Base-by-base conservation (phyloP, 2,329 filamentous ascomycete species). In the Pseudogymnoascus sp. region DNA sequence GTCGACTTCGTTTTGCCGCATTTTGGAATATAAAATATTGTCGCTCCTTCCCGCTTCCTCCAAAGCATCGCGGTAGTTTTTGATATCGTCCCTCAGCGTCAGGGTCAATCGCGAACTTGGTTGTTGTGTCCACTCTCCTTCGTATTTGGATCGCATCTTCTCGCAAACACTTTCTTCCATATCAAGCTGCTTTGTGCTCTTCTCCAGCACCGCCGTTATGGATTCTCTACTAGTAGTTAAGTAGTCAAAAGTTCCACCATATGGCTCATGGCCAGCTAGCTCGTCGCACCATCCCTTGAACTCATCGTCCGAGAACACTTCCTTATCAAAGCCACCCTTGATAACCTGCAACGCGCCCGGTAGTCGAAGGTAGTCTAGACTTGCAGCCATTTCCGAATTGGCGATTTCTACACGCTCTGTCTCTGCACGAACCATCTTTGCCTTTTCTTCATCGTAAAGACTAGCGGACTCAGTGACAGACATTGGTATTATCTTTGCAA, bases 71-170 rank as follows among this genome's bases (percentile, higher is more conserved):
- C 88, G 85, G 72, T 97, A 97, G 70, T 89, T 93, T 65, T 89
- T 83, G 61, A 97, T 89, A 72, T 99, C 94, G 63, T 86, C 88
- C 62, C 92, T 84, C 59, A 99, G 77, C 0, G 93, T 97, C 3
- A 90, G 87, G 1, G 93, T 99, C 41, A 99, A 81, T 63, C 91
- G 83, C 33, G 90, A 91, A 72, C 93, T 97, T 10, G 94, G 94
- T 71, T 99, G 94, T 71, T 99, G 94, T 16, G 91, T 96, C 94
- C 94, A 99, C 62, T 97, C 93, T 29, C 82, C 83, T 62, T 93
- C 92, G 73, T 97, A 97, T 74, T 99, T 99, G 11, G 92, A 95
- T 55, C 94, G 85, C 94, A 99, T 99, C 80, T 97, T 99, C 74
- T 99, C 94, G 73, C 94, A 99, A 0, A 97, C 91, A 62, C 91